Evolutionary conservation across 371 early-diverging fungal species (phyloP).

Genomic region (Neoconidiobolus thromboides): DNA sequence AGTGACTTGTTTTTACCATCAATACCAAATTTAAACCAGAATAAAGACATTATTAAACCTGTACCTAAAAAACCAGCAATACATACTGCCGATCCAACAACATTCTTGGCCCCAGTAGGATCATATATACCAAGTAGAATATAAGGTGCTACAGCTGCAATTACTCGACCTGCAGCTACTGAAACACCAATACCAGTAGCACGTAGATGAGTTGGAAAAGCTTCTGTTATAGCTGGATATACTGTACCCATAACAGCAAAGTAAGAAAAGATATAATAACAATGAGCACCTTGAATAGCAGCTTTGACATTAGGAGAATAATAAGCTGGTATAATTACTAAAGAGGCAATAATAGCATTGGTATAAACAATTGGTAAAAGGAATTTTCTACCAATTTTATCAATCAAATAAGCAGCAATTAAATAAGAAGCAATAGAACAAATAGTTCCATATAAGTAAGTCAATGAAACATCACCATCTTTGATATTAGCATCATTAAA

Average conservation of each 20-base stretch:
- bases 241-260: conserved; percentile 1
- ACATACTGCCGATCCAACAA: neutral
- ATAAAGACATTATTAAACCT: neutral
- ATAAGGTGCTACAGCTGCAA: conserved; percentile 6
- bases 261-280: neutral
- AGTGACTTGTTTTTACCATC: conserved; percentile 2
- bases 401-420: neutral
- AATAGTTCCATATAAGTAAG: conserved; percentile 2
- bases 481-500: conserved; percentile 2
- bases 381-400: conserved; percentile 4
- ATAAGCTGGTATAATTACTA: conserved; percentile 2
- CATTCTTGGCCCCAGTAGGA: neutral
- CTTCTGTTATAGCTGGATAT: conserved; percentile 5
- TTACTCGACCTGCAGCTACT: conserved; percentile 8
- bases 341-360: conserved; percentile 4
- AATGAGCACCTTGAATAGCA: neutral
- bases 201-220: conserved; percentile 6
- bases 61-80: neutral
- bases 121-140: neutral
- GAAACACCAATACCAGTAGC: conserved; percentile 8
- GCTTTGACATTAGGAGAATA: neutral
- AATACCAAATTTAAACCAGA: neutral
- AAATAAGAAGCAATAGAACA: neutral
- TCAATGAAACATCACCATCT: neutral
- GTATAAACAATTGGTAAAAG: conserved; percentile 6